Evolutionary conservation across 2,329 filamentous ascomycete species (phyloP).

Genomic region (Exophiala alcalophila): DNA sequence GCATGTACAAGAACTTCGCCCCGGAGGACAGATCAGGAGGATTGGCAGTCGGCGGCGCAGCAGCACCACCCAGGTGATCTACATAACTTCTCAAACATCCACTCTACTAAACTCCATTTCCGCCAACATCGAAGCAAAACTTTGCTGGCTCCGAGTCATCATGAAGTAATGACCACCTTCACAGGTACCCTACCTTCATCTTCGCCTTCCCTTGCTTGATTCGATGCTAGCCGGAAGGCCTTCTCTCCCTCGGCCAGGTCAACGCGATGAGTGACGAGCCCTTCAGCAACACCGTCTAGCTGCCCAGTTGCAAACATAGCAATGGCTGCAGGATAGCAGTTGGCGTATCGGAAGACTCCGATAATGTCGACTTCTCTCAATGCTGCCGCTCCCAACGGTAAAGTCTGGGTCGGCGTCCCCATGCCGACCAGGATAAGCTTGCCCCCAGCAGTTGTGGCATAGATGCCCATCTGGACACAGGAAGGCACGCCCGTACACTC

Average conservation of each 20-base stretch:
- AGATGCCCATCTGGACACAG: constrained; percentile 47
- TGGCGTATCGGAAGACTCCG: constrained; percentile 57
- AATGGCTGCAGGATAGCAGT: constrained; percentile 55
- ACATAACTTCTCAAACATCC: too few species aligned
- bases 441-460: constrained; percentile 48
- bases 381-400: constrained; percentile 55
- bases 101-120: too few species aligned
- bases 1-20: too few species aligned
- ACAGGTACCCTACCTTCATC: constrained; percentile 52
- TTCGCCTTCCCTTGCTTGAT: constrained; percentile 52
- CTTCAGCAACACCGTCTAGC: constrained; percentile 48
- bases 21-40: too few species aligned
- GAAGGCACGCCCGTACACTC: constrained; percentile 47
- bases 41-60: too few species aligned
- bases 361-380: constrained; percentile 56
- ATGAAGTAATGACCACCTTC: constrained; percentile 48
- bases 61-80: too few species aligned
- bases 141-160: too few species aligned
- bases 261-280: constrained; percentile 54
- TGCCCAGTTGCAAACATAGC: constrained; percentile 51
- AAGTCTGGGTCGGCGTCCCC: constrained; percentile 54
- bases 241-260: constrained; percentile 48
- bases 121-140: too few species aligned
- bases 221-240: constrained; percentile 44
- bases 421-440: constrained; percentile 56